Base-by-base conservation (phyloP, 1,139 yeast species). In the Kodamaea anthophila region DNA sequence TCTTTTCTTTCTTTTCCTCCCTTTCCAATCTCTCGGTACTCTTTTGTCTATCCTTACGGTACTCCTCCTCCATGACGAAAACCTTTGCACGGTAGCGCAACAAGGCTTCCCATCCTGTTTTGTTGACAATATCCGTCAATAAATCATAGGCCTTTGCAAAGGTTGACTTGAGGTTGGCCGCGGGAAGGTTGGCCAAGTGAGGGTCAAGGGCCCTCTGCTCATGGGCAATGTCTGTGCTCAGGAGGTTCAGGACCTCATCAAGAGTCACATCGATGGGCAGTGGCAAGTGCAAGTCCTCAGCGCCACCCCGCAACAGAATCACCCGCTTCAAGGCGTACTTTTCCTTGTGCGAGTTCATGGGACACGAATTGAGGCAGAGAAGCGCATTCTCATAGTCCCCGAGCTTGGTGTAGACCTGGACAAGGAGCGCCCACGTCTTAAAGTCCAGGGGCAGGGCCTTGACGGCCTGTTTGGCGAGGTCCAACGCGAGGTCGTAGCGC, bases 41-140 rank as follows among this genome's bases (percentile, higher is more conserved):
- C 5, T 24, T 35, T 24, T 50, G 48, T 36, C 55, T 56, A 36
- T 70, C 77, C 41, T 68, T 68, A 26, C 74, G 58, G 43, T 84
- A 85, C 49, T 91, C 98, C 38, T 83, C 91, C 53, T 88, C 96
- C 98, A 91, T 91, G 18, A 91, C 91, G 54, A 91, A 91, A 2
- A 86, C 87, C 35, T 77, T 73, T 3, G 96, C 84, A 43, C 98
- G 74, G 34, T 79, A 65, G 44, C 74, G 74, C 49, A 91, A 65
- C 33, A 91, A 63, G n/a, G 77, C 73, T 45, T 86, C 91, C 98
- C 98, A 91, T 4, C 97, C 97, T 14, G 84, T 69, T 32, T 71
- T 69, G 33, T 69, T 60, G 19, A 77, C 81, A 36, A 88, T 75
- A 25, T 72, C 76, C 0, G 96, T 85, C 37, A 91, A 65, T 39